Percentiles rank a stretch among this genome's conserved stretches.
These are phyloP conservation scores for Gnomoniopsis sp. DNA, from an alignment of 2,329 filamentous ascomycete genomes.

Conservation along the genomic window DNA sequence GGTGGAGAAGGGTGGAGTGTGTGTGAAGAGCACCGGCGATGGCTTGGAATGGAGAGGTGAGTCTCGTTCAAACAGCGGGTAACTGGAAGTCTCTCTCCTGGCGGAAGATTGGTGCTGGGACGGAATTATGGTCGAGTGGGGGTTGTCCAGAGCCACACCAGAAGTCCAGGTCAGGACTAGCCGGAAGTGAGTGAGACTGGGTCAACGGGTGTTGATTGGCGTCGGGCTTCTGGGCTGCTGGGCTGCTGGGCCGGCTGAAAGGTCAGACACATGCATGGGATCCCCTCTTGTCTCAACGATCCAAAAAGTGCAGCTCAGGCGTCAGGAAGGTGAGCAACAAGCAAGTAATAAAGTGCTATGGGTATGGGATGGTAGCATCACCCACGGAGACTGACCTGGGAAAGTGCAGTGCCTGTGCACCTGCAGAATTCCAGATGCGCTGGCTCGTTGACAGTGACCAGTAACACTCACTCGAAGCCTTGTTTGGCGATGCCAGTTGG, in stretches of 20 bases:
- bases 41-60: not conserved
- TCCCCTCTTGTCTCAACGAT: not conserved
- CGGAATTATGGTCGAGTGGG: not conserved
- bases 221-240: not conserved
- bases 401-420: not conserved
- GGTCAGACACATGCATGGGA: not conserved
- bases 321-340: not conserved
- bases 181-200: not conserved
- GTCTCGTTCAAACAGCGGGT: not conserved
- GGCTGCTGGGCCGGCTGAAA: not conserved
- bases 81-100: not conserved
- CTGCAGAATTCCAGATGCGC: not conserved
- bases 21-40: not conserved
- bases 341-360: not conserved
- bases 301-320: not conserved
- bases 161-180: not conserved
- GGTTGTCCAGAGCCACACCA: not conserved
- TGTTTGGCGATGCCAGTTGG: not conserved
- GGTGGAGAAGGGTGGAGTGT: constrained; percentile 4
- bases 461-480: not conserved
- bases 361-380: not conserved
- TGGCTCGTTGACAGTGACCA: not conserved
- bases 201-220: not conserved
- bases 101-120: not conserved
- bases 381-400: not conserved